A percentile compares a stretch with the other conserved stretches of the same genome.
These are phyloP conservation scores for Termitomyces sp. DNA, from an alignment of 768 basidiomycete genomes.

Conservation along the genomic window DNA sequence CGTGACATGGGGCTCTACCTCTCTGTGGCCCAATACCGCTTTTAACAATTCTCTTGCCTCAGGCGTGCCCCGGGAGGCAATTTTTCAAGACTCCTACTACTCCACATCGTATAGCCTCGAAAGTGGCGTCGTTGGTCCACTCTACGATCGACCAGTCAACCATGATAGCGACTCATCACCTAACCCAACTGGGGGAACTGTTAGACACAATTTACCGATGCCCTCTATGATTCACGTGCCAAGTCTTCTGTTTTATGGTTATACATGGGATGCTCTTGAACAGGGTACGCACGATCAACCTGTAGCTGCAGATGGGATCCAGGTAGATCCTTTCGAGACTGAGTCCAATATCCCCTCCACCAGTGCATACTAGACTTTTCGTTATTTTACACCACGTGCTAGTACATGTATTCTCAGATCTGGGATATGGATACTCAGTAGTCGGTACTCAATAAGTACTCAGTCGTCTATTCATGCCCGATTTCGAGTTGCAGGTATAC, in stretches of 20 bases:
- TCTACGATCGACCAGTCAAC: not conserved
- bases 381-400: not conserved
- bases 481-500: not conserved
- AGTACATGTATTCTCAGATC: not conserved
- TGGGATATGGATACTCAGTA: not conserved
- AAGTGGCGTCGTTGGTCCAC: not conserved
- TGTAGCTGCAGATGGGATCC: no score
- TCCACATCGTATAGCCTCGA: not conserved
- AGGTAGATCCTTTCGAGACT: not conserved
- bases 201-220: not conserved
- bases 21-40: not conserved
- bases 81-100: not conserved
- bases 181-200: not conserved
- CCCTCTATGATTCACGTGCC: not conserved
- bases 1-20: not conserved
- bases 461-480: not conserved
- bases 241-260: not conserved
- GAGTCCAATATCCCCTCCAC: not conserved
- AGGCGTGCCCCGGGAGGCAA: not conserved
- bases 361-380: not conserved
- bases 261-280: not conserved
- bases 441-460: not conserved
- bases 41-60: not conserved
- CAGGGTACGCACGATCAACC: not conserved
- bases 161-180: not conserved